Evolutionary conservation across 1,284 basidiomycete genomes (phyloP), one percentile per base, ranked within the genome.

Genomic region (Mycena citricolor): DNA sequence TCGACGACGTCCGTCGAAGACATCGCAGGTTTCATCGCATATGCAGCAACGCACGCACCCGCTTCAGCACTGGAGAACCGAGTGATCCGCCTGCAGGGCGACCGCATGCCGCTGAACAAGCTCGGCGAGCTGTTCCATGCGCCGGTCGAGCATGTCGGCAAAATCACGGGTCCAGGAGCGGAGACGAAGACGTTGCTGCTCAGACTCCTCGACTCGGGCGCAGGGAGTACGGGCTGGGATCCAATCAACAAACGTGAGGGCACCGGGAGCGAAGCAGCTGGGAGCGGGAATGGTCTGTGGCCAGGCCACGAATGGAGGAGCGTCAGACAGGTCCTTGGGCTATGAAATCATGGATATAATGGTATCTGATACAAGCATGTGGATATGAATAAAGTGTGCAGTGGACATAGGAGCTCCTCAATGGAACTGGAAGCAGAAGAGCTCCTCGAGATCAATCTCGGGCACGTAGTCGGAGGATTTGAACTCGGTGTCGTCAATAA

Each of bases 1-100:
- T 48, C 58, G 2, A 46, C 53, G 37, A 58, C 60, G 2, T 49
- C 55, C 12, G 21, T 51, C 13, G 38, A 39, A 17, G 56, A 61
- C 30, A 41, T 32, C 17, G 39, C 39, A 10, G 39, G 39, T 32
- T n/a, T n/a, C n/a, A n/a, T n/a, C n/a, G n/a, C n/a, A n/a, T n/a
- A n/a, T n/a, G n/a, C n/a, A n/a, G n/a, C n/a, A n/a, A n/a, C n/a
- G n/a, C n/a, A n/a, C n/a, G n/a, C n/a, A n/a, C 44, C 49, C 7
- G 32, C 44, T 21, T 38, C 44, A n/a, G 32, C 42, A 20, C 39
- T 50, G 8, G 40, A 51, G 23, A 32, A 51, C 22, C 34, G 36
- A 8, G 21, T 24, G 19, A 21, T 48, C 24, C 29, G 46, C 1
- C 24, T 48, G 2, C 20, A 48, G 17, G 40, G 46, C 12, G 40